Evolutionary conservation across 2,329 filamentous ascomycete species (phyloP).

Genomic region (Diplodia mutila): DNA sequence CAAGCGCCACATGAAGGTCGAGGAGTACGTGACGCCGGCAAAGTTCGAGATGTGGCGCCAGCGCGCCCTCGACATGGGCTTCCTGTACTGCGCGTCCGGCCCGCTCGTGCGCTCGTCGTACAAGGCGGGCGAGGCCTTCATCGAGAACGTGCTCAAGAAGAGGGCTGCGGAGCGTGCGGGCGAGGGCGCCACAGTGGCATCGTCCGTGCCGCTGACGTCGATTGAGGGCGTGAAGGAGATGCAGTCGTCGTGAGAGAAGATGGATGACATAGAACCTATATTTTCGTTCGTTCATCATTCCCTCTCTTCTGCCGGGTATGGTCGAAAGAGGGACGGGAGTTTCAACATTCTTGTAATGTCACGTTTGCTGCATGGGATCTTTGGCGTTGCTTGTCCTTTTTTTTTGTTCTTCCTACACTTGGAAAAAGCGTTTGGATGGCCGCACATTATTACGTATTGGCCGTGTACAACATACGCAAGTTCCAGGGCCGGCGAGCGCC

Average conservation of each 20-base stretch:
- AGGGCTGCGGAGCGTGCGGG: conserved; percentile 51
- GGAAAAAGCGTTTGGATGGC: background rate
- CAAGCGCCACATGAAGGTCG: conserved; percentile 95
- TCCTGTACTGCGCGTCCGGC: conserved; percentile 93
- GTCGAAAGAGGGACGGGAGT: background rate
- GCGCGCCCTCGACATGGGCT: conserved; percentile 90
- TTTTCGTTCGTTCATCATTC: background rate
- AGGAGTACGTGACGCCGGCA: conserved; percentile 90
- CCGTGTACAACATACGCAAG: background rate
- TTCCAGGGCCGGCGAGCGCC: background rate
- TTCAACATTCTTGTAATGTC: background rate
- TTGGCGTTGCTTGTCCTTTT: background rate
- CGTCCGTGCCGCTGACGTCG: background rate
- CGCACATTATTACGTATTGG: background rate
- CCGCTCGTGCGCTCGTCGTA: conserved; percentile 93
- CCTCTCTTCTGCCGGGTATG: background rate
- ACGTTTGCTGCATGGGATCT: background rate
- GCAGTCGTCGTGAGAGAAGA: background rate
- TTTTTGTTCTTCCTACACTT: background rate
- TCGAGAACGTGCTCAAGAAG: conserved; percentile 96
- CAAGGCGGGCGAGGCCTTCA: conserved; percentile 97
- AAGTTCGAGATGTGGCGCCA: conserved; percentile 91
- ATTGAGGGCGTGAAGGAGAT: conserved; percentile 3
- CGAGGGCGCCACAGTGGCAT: background rate
- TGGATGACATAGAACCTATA: background rate